Evolutionary conservation across 75 land plant genomes (phyloP).

Genomic region (Gnetum montanum): DNA sequence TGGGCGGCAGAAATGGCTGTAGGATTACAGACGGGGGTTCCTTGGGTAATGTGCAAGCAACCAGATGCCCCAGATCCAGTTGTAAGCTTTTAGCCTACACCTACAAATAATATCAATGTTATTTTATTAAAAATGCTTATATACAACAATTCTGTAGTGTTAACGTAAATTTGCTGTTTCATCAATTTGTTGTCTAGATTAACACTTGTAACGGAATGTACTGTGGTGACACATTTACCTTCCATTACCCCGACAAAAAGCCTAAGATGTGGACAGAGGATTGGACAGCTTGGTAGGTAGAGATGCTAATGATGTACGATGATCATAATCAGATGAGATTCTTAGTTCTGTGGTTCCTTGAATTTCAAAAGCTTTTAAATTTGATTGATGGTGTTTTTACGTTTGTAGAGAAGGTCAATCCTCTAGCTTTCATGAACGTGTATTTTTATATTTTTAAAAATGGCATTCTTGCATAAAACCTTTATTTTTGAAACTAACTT

Average conservation of each 20-base stretch:
- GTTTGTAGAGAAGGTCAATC: background rate
- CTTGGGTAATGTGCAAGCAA: constrained; percentile 95
- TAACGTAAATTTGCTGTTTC: background rate
- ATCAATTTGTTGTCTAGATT: background rate
- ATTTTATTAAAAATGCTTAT: no score
- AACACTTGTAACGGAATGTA: constrained; percentile 10
- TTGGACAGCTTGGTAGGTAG: constrained; percentile 4
- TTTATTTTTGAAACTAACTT: no score
- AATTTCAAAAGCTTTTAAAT: no score
- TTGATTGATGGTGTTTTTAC: background rate
- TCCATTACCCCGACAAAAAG: background rate
- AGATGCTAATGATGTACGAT: background rate
- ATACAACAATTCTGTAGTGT: no score
- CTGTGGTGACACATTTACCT: constrained; percentile 6
- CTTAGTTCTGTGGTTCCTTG: no score
- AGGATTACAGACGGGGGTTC: constrained; percentile 62
- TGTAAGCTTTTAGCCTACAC: no score
- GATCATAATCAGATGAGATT: background rate
- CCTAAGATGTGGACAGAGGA: constrained; percentile 11
- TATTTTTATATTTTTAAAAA: no score
- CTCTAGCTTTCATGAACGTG: background rate
- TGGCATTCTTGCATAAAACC: no score
- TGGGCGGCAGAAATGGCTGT: constrained; percentile 94
- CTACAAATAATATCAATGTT: no score
- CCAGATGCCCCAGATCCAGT: constrained; percentile 77